Evolutionary conservation across 768 basidiomycete species (phyloP).

Genomic region (Hortiboletus campestris): DNA sequence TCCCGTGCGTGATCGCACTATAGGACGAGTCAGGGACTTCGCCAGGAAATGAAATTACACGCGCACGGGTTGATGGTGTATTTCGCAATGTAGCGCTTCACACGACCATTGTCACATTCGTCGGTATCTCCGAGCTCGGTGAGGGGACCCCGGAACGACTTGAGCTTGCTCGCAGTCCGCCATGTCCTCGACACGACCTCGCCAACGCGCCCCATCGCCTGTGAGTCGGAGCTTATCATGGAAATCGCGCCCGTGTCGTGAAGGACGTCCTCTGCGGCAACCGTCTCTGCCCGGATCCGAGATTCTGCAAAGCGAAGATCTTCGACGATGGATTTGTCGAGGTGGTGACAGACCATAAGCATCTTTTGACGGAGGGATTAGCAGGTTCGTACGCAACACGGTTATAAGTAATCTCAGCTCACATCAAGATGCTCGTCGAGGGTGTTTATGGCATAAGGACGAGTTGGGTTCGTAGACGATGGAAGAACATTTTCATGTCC

Average conservation of each 20-base stretch:
- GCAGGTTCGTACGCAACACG: not conserved
- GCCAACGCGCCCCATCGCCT: conserved; percentile 98
- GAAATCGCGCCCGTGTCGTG: conserved; percentile 93
- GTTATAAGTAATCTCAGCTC: conserved; percentile 27
- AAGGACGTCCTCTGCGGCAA: conserved; percentile 95
- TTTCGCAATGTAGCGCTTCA: conserved; percentile 94
- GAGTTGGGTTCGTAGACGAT: conserved; percentile 94
- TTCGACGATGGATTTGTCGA: conserved; percentile 88
- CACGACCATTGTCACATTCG: conserved; percentile 72
- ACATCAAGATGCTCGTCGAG: conserved; percentile 97
- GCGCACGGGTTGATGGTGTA: conserved; percentile 96
- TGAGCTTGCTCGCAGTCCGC: conserved; percentile 97
- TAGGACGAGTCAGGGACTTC: conserved; percentile 5
- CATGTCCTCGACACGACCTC: conserved; percentile 93
- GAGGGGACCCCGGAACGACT: conserved; percentile 73
- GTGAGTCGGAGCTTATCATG: conserved; percentile 95
- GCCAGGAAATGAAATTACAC: not conserved
- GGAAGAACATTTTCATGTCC: conserved; percentile 87
- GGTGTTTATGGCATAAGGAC: conserved; percentile 89
- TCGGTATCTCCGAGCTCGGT: conserved; percentile 47
- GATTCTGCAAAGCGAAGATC: conserved; percentile 96
- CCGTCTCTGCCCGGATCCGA: conserved; percentile 93
- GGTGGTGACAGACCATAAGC: conserved; percentile 99
- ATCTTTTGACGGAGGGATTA: conserved; percentile 53
- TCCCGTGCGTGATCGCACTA: conserved; percentile 89